Evolutionary conservation across 2,329 filamentous ascomycete species (phyloP), one percentile per base, ranked within the genome.

Genomic region (Colletotrichum eremochloae): DNA sequence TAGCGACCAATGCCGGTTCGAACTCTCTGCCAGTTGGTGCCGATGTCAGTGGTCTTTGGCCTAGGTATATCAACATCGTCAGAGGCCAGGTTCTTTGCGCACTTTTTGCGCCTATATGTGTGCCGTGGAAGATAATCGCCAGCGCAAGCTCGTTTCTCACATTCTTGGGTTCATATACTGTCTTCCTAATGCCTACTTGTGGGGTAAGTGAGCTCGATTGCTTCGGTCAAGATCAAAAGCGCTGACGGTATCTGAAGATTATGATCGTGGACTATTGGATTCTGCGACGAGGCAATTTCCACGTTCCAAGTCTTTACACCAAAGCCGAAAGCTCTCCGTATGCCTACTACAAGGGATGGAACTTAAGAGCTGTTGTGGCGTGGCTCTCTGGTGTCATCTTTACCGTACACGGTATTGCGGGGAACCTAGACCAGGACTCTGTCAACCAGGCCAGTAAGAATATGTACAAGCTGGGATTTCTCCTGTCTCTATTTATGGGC

Each of bases 211-310:
- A 20, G 4, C 9, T 11, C 36, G 5, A 40, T 11, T 18, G 3
- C 18, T 33, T 7, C 3, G 1, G 12, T 29, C 5, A 8, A 18
- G 5, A n/a, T 52, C 3, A 3, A 31, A 3, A 53, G 4, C 5
- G 55, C 55, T 60, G 5, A 55, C 20, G 42, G 40, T 12, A 5
- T 7, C 78, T 78, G 48, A 79, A 78, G 9, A 77, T 79, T 15
- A 81, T 81, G 75, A 74, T 81, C 14, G 76, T 80, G 24, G 81
- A 83, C 69, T 83, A 82, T 73, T 78, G 76, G 63, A 52, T 79
- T 50, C 74, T 80, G 2, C 75, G 78, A 24, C 76, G 70, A 8
- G 80, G 80, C 7, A 84, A 84, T 55, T 71, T 81, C 9, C 74
- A 79, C 56, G 72, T 81, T 2, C 75, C 77, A 3, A 78, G 79